Base-by-base conservation (phyloP, 2,329 filamentous ascomycete species). In the Mycogone perniciosa region DNA sequence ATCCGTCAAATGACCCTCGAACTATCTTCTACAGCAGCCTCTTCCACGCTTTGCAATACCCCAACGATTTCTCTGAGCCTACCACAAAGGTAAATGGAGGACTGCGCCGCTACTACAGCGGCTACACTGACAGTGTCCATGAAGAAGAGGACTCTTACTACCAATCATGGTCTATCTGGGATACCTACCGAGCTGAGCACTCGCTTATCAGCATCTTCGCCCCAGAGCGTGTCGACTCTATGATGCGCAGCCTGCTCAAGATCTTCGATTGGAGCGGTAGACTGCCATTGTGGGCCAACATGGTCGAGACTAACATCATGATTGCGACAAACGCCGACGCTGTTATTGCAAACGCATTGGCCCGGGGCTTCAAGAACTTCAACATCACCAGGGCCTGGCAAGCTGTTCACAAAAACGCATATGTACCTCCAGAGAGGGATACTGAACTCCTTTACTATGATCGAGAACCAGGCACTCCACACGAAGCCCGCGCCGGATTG, bases 151-250 rank as follows among this genome's bases (percentile, higher is more conserved):
- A 76, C 41, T 73, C 70, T 0, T 76, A 76, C 56, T 75, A 75
- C 52, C 73, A 76, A 54, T 75, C 71, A 1, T 76, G 73, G 73
- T 74, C 71, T 1, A 74, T 76, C 45, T 76, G 73, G 73, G 73
- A 76, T 48, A 76, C 73, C 0, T 76, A 73, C 54, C 63, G 73
- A 4, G 73, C 72, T 1, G 72, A 75, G 48, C 72, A 76, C 50
- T 72, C 71, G 0, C 60, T 76, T 0, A 57, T 76, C 0, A 71
- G 73, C 0, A 51, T 76, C 0, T 73, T 76, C 44, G 72, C 72
- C 0, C 73, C 73, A 0, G 72, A 75, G 46, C 64, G 70, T 13
- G 70, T 75, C 11, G 71, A 74, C 44, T 61, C 65, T 33, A 75
- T 76, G 72, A 75, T 76, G 69, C 64, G 72, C 6, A 67, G 69